Conservation (phyloP, 768 basidiomycete species). For the Suillus lakei region DNA sequence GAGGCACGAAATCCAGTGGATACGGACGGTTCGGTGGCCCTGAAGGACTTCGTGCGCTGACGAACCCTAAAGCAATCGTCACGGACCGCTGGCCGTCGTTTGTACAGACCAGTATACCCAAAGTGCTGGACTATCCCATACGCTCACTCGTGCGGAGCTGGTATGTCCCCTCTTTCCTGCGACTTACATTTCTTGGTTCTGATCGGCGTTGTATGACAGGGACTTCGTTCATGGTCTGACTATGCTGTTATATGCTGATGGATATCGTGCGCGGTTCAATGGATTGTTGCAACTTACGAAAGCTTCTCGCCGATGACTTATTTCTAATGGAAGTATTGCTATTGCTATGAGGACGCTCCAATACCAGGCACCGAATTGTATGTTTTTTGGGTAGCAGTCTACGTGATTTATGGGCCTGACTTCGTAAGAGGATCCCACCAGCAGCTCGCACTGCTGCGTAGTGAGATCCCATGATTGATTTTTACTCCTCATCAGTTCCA, state of each 20-base stretch:
- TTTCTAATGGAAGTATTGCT: conserved; percentile 1
- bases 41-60: conserved; percentile 89
- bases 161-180: conserved; percentile 45
- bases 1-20: conserved; percentile 89
- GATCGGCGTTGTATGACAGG: conserved; percentile 35
- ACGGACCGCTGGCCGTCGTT: conserved; percentile 85
- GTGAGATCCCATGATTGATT: neutral
- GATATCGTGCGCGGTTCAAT: conserved; percentile 48
- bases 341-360: neutral
- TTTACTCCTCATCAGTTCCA: neutral
- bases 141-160: conserved; percentile 75
- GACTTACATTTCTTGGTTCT: conserved; percentile 3
- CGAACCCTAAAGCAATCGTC: conserved; percentile 87
- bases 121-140: conserved; percentile 84
- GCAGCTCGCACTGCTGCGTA: neutral
- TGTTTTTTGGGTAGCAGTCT: neutral
- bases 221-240: conserved; percentile 56
- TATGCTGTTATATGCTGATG: conserved; percentile 53
- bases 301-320: conserved; percentile 37
- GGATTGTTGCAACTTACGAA: conserved; percentile 44
- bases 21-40: conserved; percentile 96
- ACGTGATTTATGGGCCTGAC: neutral
- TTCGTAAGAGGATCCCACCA: neutral
- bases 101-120: conserved; percentile 86
- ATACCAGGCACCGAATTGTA: conserved; percentile 2